Evolutionary conservation across 1,284 basidiomycete genomes (phyloP).

Genomic region (Apiotrichum porosum): DNA sequence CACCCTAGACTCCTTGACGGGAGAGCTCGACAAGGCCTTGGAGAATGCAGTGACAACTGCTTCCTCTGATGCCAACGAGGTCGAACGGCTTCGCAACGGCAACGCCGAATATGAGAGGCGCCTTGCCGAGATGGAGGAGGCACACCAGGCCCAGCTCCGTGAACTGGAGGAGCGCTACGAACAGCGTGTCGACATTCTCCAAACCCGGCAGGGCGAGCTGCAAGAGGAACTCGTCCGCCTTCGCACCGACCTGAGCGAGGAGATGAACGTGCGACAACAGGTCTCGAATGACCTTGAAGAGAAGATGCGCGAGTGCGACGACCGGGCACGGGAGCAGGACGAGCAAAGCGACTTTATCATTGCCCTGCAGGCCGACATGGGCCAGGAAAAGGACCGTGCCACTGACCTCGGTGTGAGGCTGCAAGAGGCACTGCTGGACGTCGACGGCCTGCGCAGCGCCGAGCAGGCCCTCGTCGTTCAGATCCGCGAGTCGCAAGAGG

Average conservation of each 20-base stretch:
- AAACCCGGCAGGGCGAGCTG: conserved; percentile 63
- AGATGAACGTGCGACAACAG: conserved; percentile 36
- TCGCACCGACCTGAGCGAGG: conserved; percentile 38
- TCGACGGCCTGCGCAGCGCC: conserved; percentile 55
- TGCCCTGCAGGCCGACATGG: conserved; percentile 52
- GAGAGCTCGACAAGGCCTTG: conserved; percentile 71
- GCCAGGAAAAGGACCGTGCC: conserved; percentile 54
- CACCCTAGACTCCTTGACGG: conserved; percentile 70
- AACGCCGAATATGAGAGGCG: conserved; percentile 24
- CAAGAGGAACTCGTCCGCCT: conserved; percentile 43
- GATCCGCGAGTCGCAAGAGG: conserved; percentile 62
- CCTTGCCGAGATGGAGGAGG: conserved; percentile 21
- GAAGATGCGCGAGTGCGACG: conserved; percentile 30
- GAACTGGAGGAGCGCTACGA: conserved; percentile 62
- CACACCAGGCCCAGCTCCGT: conserved; percentile 55
- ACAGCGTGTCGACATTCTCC: conserved; percentile 59
- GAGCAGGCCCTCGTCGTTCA: conserved; percentile 52
- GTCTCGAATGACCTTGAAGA: conserved; percentile 35
- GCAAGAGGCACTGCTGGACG: conserved; percentile 62
- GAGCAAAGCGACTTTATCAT: conserved; percentile 32
- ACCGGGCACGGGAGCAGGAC: conserved; percentile 27
- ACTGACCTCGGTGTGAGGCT: conserved; percentile 53
- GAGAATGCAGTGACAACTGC: conserved; percentile 55
- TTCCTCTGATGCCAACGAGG: neutral
- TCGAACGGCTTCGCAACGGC: conserved; percentile 9